These are phyloP conservation scores for Cryphonectria nitschkei DNA, from an alignment of 2,329 filamentous ascomycete species.

Conservation along the genomic window DNA sequence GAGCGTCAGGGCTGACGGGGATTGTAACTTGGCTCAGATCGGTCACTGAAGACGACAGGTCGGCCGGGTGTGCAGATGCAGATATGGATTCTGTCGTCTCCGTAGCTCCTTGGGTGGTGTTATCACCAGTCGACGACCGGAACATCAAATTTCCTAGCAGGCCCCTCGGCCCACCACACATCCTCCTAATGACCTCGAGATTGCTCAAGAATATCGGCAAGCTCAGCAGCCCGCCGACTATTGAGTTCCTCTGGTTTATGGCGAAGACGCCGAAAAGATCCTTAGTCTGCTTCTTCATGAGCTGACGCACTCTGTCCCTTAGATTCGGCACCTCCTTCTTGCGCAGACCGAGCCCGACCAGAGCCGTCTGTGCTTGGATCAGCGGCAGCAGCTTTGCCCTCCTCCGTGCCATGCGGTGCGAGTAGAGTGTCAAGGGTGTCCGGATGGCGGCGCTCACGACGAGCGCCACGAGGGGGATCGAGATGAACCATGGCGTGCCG, in stretches of 20 bases:
- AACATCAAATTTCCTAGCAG: slow-evolving; percentile 40
- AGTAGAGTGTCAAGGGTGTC: slow-evolving; percentile 51
- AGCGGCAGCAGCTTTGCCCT: slow-evolving; percentile 39
- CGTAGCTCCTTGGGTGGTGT: slow-evolving; percentile 7
- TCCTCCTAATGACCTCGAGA: slow-evolving; percentile 54
- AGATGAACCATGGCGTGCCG: slow-evolving; percentile 57
- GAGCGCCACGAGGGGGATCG: slow-evolving; percentile 57
- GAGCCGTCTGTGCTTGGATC: slow-evolving; percentile 40
- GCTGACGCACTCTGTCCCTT: slow-evolving; percentile 36
- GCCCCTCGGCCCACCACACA: slow-evolving; percentile 47
- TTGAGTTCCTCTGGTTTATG: slow-evolving; percentile 17
- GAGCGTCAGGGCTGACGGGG: slow-evolving; percentile 23
- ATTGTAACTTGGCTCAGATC: slow-evolving; percentile 32
- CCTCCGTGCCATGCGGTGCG: slow-evolving; percentile 37
- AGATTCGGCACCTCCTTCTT: slow-evolving; percentile 27
- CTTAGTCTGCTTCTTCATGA: slow-evolving; percentile 32
- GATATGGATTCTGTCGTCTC: slow-evolving; percentile 6
- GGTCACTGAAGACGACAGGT: slow-evolving; percentile 26
- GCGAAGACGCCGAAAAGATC: slow-evolving; percentile 23
- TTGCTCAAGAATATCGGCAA: slow-evolving; percentile 55
- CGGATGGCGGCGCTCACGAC: slow-evolving; percentile 49
- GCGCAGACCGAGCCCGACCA: slow-evolving; percentile 31
- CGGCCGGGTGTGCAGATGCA: not conserved
- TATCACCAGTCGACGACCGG: slow-evolving; percentile 20
- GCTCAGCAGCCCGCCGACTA: slow-evolving; percentile 43